Evolutionary conservation across 768 basidiomycete genomes (phyloP).

Genomic region (Pleurotus pulmonarius): DNA sequence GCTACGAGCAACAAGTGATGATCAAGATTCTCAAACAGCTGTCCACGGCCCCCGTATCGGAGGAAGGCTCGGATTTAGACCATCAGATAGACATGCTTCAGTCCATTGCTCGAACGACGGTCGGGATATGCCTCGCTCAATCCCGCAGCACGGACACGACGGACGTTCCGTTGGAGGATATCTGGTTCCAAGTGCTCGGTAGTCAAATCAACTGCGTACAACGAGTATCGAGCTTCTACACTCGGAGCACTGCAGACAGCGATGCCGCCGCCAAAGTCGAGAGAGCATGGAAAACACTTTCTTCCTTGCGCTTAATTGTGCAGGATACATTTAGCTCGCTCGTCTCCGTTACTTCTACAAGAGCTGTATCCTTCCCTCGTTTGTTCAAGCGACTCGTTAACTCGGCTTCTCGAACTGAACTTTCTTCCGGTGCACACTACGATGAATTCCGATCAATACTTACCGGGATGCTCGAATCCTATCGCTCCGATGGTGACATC

Average conservation of each 20-base stretch:
- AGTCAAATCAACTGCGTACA: constrained; percentile 83
- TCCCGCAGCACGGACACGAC: constrained; percentile 41
- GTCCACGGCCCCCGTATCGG: constrained; percentile 10
- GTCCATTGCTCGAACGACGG: constrained; percentile 56
- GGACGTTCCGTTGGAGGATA: constrained; percentile 63
- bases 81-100: constrained; percentile 47
- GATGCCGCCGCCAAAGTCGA: constrained; percentile 12
- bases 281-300: constrained; percentile 33
- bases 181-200: constrained; percentile 85
- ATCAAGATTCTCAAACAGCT: constrained; percentile 38
- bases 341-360: constrained; percentile 78
- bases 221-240: constrained; percentile 46
- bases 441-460: constrained; percentile 90
- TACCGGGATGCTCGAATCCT: constrained; percentile 93
- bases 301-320: constrained; percentile 65
- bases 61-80: constrained; percentile 21
- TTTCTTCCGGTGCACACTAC: constrained; percentile 66
- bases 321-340: constrained; percentile 83
- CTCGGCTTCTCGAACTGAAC: constrained; percentile 46
- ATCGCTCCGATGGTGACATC: constrained; percentile 89
- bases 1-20: constrained; percentile 50
- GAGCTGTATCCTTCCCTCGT: constrained; percentile 82
- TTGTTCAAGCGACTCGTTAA: constrained; percentile 92
- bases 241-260: constrained; percentile 11
- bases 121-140: constrained; percentile 66